Evolutionary conservation across 164 flowering plant species (phyloP), one percentile per base, ranked within the genome.

Genomic region (Platanus orientalis): DNA sequence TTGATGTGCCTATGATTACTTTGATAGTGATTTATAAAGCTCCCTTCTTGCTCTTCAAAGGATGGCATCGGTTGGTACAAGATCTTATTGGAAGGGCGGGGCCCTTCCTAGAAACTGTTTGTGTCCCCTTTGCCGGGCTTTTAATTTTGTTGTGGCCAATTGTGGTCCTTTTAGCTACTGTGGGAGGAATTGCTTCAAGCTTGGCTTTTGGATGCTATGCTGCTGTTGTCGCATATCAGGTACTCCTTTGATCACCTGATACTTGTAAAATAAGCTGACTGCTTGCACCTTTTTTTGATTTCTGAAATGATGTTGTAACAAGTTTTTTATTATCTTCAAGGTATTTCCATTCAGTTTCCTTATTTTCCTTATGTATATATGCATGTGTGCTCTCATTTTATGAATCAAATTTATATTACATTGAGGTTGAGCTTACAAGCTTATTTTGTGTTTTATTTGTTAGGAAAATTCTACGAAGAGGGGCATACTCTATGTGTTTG

Each of bases 101-200:
- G 48, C 98, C 98, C 51, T 93, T 93, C 76, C 70, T 90, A 74
- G 98, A 93, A 75, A 87, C 97, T 1, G 85, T 88, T 51, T 93
- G 98, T 75, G 97, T 93, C 3, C 98, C 98, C 39, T 83, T 93
- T 76, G 98, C 98, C 4, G 98, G 97, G 44, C 88, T 93, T 68
- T 85, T 84, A 9, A 90, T 93, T 66, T 63, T 93, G 23, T 84
- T 93, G 20, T 93, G 98, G 98, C 98, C 98, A 54, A 71, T 80
- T 58, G 85, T 81, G 61, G 98, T 93, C 60, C 72, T 57, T 53
- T 92, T 89, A 34, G 88, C 96, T 32, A 80, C 88, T 0, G 34
- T 89, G 50, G 89, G 75, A 34, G 81, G 96, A 60, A 73, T 85
- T 61, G 60, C 78, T 27, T 76, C 96, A 21, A 84, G 94, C 64